These are phyloP conservation scores for Kluyveromyces sp. DNA, from an alignment of 1,139 yeast species.

Conservation along the genomic window DNA sequence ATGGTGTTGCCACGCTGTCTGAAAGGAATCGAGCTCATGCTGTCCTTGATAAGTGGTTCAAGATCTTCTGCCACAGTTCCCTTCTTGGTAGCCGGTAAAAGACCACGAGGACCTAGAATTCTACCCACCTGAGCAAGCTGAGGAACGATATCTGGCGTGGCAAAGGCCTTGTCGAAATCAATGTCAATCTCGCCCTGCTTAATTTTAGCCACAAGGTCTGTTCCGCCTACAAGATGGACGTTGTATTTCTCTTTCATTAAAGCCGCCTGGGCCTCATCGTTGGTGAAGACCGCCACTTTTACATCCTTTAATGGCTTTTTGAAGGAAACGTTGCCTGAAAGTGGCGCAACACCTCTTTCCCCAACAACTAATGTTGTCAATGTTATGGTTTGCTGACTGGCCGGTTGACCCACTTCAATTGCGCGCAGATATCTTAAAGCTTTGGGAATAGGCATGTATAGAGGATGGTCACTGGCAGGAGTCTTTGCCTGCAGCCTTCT, in stretches of 20 bases:
- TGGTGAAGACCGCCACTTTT: conserved; percentile 62
- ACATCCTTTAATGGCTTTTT: conserved; percentile 70
- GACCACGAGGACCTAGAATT: conserved; percentile 78
- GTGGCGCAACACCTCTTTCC: conserved; percentile 71
- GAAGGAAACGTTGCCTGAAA: conserved; percentile 64
- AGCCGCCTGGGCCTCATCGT: conserved; percentile 44
- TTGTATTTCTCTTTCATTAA: conserved; percentile 53
- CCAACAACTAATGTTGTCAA: conserved; percentile 62
- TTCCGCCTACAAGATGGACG: conserved; percentile 58
- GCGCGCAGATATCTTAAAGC: conserved; percentile 82
- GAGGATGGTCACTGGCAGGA: conserved; percentile 47
- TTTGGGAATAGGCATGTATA: conserved; percentile 62
- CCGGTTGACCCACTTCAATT: conserved; percentile 80
- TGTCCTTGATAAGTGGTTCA: conserved; percentile 43
- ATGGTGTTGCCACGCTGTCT: conserved; percentile 56
- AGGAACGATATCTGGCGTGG: conserved; percentile 72
- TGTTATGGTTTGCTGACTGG: conserved; percentile 59
- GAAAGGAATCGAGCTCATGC: conserved; percentile 64
- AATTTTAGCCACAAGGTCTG: conserved; percentile 59
- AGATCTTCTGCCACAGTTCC: conserved; percentile 80
- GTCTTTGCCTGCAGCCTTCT: conserved; percentile 25
- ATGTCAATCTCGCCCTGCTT: conserved; percentile 47
- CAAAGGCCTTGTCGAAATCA: conserved; percentile 70
- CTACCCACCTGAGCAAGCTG: conserved; percentile 63
- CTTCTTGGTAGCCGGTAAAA: conserved; percentile 81